Evolutionary conservation across 2,329 filamentous ascomycete genomes (phyloP), one percentile per base, ranked within the genome.

Genomic region (Exophiala aquamarina): DNA sequence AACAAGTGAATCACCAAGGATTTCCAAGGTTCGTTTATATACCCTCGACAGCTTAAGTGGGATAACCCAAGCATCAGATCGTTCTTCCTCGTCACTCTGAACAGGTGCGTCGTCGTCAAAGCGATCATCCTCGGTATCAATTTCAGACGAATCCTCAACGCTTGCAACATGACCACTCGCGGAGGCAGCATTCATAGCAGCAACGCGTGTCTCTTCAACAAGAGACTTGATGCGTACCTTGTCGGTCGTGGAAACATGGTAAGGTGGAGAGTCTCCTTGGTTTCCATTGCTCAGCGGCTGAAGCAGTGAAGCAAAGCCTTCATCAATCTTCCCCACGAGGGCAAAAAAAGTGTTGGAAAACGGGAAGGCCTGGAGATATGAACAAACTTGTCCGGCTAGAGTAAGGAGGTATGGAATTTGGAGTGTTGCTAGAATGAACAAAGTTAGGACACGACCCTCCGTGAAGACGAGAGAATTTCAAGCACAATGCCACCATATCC

Each of bases 321-420:
- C 80, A 61, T 96, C 92, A 15, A 96, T 72, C 66, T 94, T 96
- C 37, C 77, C 76, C 3, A 95, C 71, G 0, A 92, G 64, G 1
- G 74, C 67, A 60, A 96, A 90, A 0, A 87, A 86, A n/a, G 72
- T 74, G 0, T 87, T 83, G 1, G 79, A 73, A 2, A 86, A 81
- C 0, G 82, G 77, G 63, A 95, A 95, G 7, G 83, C 79, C 3
- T 82, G 73, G 3, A 95, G 76, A 64, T 87, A 90, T 14, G 82
- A 81, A 47, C 81, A 83, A 29, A 90, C 74, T 49, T 90, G 76
- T 41, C 86, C 78, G 1, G 89, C 88, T 38, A 95, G 72, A 45
- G 83, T 86, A 29, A 96, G 80, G 2, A 96, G 73, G 62, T 92
- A 92, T 2, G 90, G 88, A 10, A 92, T 81, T 68, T 96, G 89